These are phyloP conservation scores for Zasmidium citrigriseum DNA, from an alignment of 2,329 filamentous ascomycete genomes.

Conservation along the genomic window DNA sequence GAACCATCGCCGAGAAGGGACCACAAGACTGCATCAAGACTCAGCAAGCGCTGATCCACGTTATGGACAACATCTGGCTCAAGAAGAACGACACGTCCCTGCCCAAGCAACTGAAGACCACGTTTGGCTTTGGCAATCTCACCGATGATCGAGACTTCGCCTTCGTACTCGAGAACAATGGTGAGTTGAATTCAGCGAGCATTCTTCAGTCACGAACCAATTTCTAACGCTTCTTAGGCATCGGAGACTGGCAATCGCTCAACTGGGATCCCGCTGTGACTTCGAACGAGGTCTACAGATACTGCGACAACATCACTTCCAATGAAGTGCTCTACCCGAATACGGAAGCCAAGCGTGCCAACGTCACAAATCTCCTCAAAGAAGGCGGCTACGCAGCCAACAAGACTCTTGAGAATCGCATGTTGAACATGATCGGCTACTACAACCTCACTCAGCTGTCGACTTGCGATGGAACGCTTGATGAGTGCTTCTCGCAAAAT, in stretches of 20 bases:
- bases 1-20: slow-evolving; percentile 58
- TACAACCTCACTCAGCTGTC: slow-evolving; percentile 48
- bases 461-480: slow-evolving; percentile 46
- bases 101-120: slow-evolving; percentile 50
- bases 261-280: slow-evolving; percentile 63
- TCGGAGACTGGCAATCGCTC: slow-evolving; percentile 55
- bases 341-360: slow-evolving; percentile 39
- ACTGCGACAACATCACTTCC: slow-evolving; percentile 59
- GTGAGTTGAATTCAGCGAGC: background rate
- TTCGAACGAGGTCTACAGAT: slow-evolving; percentile 51
- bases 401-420: slow-evolving; percentile 49
- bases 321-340: slow-evolving; percentile 45
- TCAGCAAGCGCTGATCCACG: slow-evolving; percentile 61
- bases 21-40: slow-evolving; percentile 64
- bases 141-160: slow-evolving; percentile 58
- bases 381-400: slow-evolving; percentile 49
- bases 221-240: slow-evolving; percentile 29
- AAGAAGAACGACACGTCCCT: slow-evolving; percentile 46
- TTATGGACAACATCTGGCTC: slow-evolving; percentile 61
- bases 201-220: background rate
- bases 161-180: slow-evolving; percentile 40
- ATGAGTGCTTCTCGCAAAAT: slow-evolving; percentile 53
- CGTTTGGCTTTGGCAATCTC: slow-evolving; percentile 54
- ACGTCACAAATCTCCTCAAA: slow-evolving; percentile 47
- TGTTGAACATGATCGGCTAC: slow-evolving; percentile 61